Evolutionary conservation across 805 yeast genomes (phyloP).

Genomic region (Scheffersomyces coipomensis): DNA sequence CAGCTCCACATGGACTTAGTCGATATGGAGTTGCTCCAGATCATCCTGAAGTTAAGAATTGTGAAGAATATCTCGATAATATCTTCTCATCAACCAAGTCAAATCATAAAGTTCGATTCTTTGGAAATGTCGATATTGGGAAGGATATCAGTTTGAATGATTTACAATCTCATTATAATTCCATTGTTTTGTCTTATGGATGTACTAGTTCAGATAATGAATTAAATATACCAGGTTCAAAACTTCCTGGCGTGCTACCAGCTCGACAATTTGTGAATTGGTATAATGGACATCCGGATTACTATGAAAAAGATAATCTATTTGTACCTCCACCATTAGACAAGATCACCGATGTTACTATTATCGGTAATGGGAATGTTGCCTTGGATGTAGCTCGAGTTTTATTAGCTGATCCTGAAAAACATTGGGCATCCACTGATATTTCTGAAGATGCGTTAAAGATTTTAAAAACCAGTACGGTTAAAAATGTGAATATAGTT

Average conservation of each 20-base stretch:
- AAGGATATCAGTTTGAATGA: constrained; percentile 50
- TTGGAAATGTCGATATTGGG: constrained; percentile 76
- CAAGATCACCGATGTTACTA: constrained; percentile 61
- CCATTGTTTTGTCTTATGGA: constrained; percentile 82
- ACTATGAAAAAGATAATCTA: constrained; percentile 29
- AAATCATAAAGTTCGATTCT: constrained; percentile 37
- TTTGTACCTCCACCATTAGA: constrained; percentile 54
- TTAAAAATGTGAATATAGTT: constrained; percentile 67
- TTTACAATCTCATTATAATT: constrained; percentile 60
- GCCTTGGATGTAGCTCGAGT: constrained; percentile 89
- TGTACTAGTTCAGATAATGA: constrained; percentile 58
- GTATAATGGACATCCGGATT: constrained; percentile 89
- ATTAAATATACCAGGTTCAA: constrained; percentile 58
- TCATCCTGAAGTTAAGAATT: constrained; percentile 92
- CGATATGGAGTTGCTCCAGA: constrained; percentile 99
- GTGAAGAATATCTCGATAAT: constrained; percentile 70
- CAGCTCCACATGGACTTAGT: constrained; percentile 89
- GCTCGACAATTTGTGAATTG: constrained; percentile 91
- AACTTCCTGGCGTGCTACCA: constrained; percentile 64
- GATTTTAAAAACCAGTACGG: constrained; percentile 48
- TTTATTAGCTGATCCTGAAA: constrained; percentile 54
- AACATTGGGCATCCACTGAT: constrained; percentile 69
- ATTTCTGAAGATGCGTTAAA: constrained; percentile 61
- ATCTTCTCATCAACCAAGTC: constrained; percentile 10
- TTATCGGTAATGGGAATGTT: constrained; percentile 97